Conservation (phyloP, 2,329 filamentous ascomycete species). For the Colletotrichum incanum region DNA sequence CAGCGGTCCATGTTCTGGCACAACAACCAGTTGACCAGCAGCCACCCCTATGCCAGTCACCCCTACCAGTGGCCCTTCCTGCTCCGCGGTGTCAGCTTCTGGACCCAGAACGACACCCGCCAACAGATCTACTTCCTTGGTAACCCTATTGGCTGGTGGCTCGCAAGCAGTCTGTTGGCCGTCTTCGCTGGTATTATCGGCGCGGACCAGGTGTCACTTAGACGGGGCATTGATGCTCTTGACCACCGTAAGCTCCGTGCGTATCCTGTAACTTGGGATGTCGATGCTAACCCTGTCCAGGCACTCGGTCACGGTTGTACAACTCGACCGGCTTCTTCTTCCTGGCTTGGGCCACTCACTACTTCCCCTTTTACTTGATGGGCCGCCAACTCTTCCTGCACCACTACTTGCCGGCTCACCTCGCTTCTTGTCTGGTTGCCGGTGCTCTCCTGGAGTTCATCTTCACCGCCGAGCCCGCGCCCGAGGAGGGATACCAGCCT, state of each 20-base stretch:
- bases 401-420: constrained; percentile 95
- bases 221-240: constrained; percentile 92
- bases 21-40: constrained; percentile 97
- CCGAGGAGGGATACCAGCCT: constrained; percentile 66
- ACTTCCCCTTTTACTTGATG: constrained; percentile 98
- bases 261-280: not conserved
- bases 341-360: constrained; percentile 97
- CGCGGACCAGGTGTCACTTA: constrained; percentile 93
- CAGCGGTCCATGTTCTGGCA: constrained; percentile 99
- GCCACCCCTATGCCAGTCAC: constrained; percentile 94
- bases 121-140: constrained; percentile 99
- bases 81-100: constrained; percentile 97
- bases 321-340: constrained; percentile 99
- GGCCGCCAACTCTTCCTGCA: constrained; percentile 97
- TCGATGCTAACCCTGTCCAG: constrained; percentile 62
- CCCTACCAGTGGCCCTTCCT: constrained; percentile 99
- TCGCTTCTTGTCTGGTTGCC: constrained; percentile 91
- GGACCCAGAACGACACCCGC: constrained; percentile 95
- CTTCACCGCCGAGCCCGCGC: constrained; percentile 87
- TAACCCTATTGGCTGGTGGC: constrained; percentile 98
- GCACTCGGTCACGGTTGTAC: constrained; percentile 93
- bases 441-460: constrained; percentile 95
- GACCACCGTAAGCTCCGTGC: constrained; percentile 83
- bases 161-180: constrained; percentile 90
- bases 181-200: constrained; percentile 93